These are phyloP conservation scores for Penicillium ucsense DNA, from an alignment of 495 filamentous ascomycete species.

Conservation along the genomic window DNA sequence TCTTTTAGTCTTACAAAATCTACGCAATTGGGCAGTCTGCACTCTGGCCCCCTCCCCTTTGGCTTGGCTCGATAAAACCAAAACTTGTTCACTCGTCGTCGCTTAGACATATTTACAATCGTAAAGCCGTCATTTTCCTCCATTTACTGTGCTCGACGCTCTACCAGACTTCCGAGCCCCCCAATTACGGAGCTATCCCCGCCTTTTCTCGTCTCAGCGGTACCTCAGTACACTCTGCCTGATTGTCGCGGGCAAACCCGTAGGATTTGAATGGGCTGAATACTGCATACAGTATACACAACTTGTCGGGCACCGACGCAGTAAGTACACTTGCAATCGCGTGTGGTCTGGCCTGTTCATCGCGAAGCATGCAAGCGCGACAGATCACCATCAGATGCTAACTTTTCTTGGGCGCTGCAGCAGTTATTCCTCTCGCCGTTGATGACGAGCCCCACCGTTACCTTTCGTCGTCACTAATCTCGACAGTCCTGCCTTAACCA, in stretches of 20 bases:
- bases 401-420: too few species aligned
- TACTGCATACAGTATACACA: not conserved
- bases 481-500: conserved; percentile 7
- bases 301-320: conserved; percentile 9
- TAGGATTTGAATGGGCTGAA: conserved; percentile 26
- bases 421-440: not conserved
- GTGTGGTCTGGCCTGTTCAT: not conserved
- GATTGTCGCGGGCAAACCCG: conserved; percentile 25
- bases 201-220: conserved; percentile 5
- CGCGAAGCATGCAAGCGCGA: too few species aligned
- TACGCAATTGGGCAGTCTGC: conserved; percentile 13
- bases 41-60: conserved; percentile 7
- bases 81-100: conserved; percentile 7
- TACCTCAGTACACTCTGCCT: conserved; percentile 6
- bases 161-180: not conserved
- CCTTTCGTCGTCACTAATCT: conserved; percentile 7
- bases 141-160: not conserved
- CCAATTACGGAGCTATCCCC: not conserved
- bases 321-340: conserved; percentile 14
- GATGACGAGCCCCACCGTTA: conserved; percentile 5
- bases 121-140: conserved; percentile 1
- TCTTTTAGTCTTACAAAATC: conserved; percentile 3
- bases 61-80: conserved; percentile 23
- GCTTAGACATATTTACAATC: too few species aligned
- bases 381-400: too few species aligned